Conservation (phyloP, 2,329 filamentous ascomycete genomes). For the Beauveria caledonica region DNA sequence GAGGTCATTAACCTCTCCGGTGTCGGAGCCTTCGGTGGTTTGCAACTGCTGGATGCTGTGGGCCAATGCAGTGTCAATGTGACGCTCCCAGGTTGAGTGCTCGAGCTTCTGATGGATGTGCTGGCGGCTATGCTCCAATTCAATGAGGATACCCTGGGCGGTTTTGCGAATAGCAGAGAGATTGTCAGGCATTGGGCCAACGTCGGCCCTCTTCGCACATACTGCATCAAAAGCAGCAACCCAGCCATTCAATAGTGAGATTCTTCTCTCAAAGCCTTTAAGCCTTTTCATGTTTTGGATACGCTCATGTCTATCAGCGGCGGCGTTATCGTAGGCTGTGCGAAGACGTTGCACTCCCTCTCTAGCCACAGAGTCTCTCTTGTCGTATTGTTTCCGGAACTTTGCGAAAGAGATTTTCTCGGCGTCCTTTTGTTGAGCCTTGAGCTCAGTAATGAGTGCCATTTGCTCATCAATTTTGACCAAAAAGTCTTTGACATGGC, state of each 20-base stretch:
- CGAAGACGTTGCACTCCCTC: conserved; percentile 78
- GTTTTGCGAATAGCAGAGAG: conserved; percentile 75
- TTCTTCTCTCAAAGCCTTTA: conserved; percentile 74
- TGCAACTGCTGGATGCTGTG: conserved; percentile 75
- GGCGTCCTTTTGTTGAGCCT: conserved; percentile 83
- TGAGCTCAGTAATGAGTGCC: conserved; percentile 90
- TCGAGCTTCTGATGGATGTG: conserved; percentile 81
- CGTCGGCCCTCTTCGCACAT: conserved; percentile 57
- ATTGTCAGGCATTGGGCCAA: conserved; percentile 58
- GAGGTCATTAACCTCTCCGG: conserved; percentile 59
- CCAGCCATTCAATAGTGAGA: conserved; percentile 82
- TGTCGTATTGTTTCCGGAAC: conserved; percentile 84
- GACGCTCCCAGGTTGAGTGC: conserved; percentile 77
- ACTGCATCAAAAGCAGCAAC: conserved; percentile 83
- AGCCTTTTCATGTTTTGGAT: conserved; percentile 73
- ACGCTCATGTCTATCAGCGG: conserved; percentile 69
- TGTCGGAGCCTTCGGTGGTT: conserved; percentile 41
- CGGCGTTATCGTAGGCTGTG: conserved; percentile 73
- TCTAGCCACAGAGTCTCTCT: conserved; percentile 64
- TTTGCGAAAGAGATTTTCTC: conserved; percentile 77
- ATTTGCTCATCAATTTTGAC: conserved; percentile 99
- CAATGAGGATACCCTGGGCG: conserved; percentile 77
- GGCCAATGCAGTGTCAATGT: conserved; percentile 78
- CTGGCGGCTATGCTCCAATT: conserved; percentile 82
- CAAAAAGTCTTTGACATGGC: conserved; percentile 97